These are phyloP conservation scores for Puccinia hordei DNA, from an alignment of 1,284 basidiomycete genomes.

Conservation along the genomic window DNA sequence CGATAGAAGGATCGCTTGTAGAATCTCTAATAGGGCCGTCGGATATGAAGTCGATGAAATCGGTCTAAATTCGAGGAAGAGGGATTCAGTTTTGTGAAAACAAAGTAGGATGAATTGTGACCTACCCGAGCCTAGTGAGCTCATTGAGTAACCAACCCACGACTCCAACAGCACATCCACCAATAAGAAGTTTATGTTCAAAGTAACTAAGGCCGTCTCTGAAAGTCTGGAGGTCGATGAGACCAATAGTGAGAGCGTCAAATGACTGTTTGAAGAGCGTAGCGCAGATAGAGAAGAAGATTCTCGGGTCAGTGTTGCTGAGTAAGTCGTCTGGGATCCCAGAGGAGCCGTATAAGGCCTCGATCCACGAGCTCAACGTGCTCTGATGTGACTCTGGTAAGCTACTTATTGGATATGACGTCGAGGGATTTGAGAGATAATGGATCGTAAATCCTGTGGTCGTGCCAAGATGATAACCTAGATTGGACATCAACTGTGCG, in stretches of 20 bases:
- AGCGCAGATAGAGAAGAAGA: conserved; percentile 38
- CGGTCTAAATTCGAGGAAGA: neutral
- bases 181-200: conserved; percentile 42
- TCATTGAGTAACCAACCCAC: conserved; percentile 47
- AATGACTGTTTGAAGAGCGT: conserved; percentile 49
- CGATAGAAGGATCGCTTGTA: conserved; percentile 47
- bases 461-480: conserved; percentile 24
- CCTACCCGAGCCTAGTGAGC: conserved; percentile 38
- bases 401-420: conserved; percentile 12
- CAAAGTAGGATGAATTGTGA: neutral
- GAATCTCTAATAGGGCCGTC: conserved; percentile 39
- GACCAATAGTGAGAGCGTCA: conserved; percentile 37
- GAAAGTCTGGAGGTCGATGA: conserved; percentile 44
- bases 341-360: conserved; percentile 44
- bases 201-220: conserved; percentile 47
- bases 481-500: conserved; percentile 37
- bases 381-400: conserved; percentile 26
- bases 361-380: conserved; percentile 41
- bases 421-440: conserved; percentile 36
- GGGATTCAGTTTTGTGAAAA: neutral
- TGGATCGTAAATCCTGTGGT: conserved; percentile 43
- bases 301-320: conserved; percentile 37
- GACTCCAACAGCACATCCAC: conserved; percentile 37
- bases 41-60: conserved; percentile 32
- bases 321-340: conserved; percentile 46